Conservation (phyloP, 1,284 basidiomycete species). For the Rhodotorula glutinis region DNA sequence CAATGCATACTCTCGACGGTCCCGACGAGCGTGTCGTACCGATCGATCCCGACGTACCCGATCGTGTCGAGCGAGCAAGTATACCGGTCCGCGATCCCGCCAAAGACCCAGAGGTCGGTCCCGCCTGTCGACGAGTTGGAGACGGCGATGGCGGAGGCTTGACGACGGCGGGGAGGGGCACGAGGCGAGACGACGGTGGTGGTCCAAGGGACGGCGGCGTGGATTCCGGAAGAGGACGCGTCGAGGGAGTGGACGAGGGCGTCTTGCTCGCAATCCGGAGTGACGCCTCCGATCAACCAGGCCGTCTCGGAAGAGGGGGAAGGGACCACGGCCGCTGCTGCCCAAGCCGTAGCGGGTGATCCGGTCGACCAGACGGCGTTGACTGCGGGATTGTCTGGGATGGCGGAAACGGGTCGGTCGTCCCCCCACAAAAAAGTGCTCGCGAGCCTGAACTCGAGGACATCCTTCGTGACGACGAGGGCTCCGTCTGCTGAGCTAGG, state of each 20-base stretch:
- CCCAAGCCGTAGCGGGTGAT: constrained; percentile 41
- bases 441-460: constrained; percentile 41
- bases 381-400: constrained; percentile 34
- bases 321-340: constrained; percentile 30
- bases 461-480: constrained; percentile 40
- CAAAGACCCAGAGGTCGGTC: constrained; percentile 38
- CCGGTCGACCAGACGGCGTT: constrained; percentile 27
- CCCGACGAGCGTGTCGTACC: constrained; percentile 23
- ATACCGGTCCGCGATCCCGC: constrained; percentile 41
- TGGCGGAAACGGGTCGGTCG: constrained; percentile 20
- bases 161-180: constrained; percentile 27
- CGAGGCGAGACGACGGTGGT: constrained; percentile 3
- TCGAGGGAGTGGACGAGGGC: constrained; percentile 11
- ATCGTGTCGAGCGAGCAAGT: constrained; percentile 40
- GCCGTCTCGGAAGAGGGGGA: constrained; percentile 19
- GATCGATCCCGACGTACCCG: constrained; percentile 42
- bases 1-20: constrained; percentile 29
- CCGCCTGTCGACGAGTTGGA: constrained; percentile 17
- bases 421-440: constrained; percentile 29
- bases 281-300: constrained; percentile 45
- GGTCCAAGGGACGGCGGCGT: neutral
- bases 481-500: constrained; percentile 16
- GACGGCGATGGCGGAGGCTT: constrained; percentile 22
- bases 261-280: constrained; percentile 39
- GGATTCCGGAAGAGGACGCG: constrained; percentile 1